Base-by-base conservation (phyloP, 805 yeast species). In the Metschnikowia colocasiae region DNA sequence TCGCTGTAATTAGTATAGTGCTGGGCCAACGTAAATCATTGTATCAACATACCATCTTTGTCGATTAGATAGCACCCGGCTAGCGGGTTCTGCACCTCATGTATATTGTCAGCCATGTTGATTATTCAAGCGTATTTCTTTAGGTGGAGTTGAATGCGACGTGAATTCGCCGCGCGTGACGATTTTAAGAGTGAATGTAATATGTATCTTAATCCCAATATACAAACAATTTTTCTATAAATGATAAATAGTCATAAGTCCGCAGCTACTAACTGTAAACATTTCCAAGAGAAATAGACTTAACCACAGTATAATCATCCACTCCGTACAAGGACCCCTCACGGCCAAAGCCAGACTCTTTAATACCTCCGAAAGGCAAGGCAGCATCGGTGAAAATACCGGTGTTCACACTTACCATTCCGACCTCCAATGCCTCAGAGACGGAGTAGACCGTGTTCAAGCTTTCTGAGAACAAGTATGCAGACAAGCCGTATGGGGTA, bases 301-400 rank as follows among this genome's bases (percentile, higher is more conserved):
- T 80, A 44, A 78, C 64, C 15, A 75, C 74, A 32, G 76, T 69
- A 59, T 80, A 81, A 60, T 82, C 87, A 29, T 80, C 85, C 50
- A 83, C 62, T 31, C 87, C 88, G 56, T 74, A 74, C 46, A 75
- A 62, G 1, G 84, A 78, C 15, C 87, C 87, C 62, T 83, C 88
- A 63, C 87, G 76, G 29, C 88, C 88, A 59, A 80, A 81, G 0
- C 88, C 88, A 22, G 84, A 78, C 56, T 80, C 80, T 54, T 80
- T 80, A 40, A 82, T 69, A 46, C 88, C 88, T 29, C 88, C 75
- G 55, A 71, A 71, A 52, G 86, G 85, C 40, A 81, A 57, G 4
- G 83, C 67, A 27, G 76, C 72, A 52, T 79, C 83, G 5, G 82
- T 74, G 60, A 79, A 77, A 2, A 77, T 55, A 45, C 83, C 83